Percentiles rank a stretch among this genome's conserved stretches.
phyloP scores from a whole-genome alignment of 2,329 filamentous ascomycete species.

The Biscogniauxia marginata region DNA sequence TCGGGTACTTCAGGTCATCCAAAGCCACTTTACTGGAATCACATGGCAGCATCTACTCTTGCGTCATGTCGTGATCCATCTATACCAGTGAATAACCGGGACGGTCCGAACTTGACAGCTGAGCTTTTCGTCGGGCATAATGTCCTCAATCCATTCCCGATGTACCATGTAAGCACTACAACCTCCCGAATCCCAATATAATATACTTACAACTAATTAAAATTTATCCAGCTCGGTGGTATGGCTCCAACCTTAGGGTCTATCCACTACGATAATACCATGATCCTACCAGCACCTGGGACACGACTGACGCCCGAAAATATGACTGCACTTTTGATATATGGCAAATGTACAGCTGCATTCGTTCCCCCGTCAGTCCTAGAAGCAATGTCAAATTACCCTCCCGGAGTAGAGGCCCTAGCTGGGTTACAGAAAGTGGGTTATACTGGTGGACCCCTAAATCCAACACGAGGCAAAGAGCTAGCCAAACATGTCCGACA shows the following conservation, averaged over 20 bases:
- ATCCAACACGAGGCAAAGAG: constrained; percentile 14
- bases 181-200: neutral
- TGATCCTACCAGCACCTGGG: constrained; percentile 13
- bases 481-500: constrained; percentile 14
- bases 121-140: constrained; percentile 2
- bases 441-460: constrained; percentile 18
- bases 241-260: constrained; percentile 5
- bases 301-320: constrained; percentile 14
- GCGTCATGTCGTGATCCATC: constrained; percentile 4
- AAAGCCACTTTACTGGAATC: constrained; percentile 21
- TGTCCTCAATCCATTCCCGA: constrained; percentile 6
- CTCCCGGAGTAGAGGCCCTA: constrained; percentile 13
- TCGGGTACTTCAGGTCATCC: constrained; percentile 26
- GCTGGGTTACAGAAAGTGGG: constrained; percentile 8
- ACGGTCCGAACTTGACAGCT: neutral
- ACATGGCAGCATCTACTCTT: constrained; percentile 5
- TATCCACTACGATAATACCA: constrained; percentile 6
- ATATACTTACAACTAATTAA: neutral
- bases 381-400: constrained; percentile 15
- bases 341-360: constrained; percentile 6
- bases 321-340: constrained; percentile 9
- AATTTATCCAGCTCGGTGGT: constrained; percentile 7
- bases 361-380: constrained; percentile 15
- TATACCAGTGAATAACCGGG: neutral
- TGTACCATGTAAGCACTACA: constrained; percentile 11